Conservation (phyloP, 116 monocot species). For the Phalaenopsis hybrid region DNA sequence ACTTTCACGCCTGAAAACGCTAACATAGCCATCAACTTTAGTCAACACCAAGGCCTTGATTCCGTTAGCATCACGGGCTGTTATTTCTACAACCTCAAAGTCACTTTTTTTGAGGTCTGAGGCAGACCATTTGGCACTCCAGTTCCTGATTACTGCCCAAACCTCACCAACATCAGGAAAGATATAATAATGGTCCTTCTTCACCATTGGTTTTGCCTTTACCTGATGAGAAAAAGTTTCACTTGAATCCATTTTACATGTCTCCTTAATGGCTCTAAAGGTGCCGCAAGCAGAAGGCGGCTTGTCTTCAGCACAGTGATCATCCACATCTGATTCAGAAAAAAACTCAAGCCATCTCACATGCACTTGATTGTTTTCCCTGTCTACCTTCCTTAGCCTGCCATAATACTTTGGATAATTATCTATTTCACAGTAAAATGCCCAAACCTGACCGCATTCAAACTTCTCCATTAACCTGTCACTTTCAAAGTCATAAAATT, state of each 20-base stretch:
- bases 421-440: constrained; percentile 59
- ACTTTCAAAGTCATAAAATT: constrained; percentile 48
- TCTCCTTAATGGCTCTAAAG: constrained; percentile 31
- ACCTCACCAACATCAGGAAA: constrained; percentile 26
- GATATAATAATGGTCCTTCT: constrained; percentile 23
- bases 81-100: constrained; percentile 29
- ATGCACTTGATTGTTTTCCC: constrained; percentile 19
- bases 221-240: constrained; percentile 67
- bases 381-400: constrained; percentile 43
- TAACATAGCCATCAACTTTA: constrained; percentile 18
- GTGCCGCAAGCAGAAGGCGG: constrained; percentile 57
- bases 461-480: constrained; percentile 35
- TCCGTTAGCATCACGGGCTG: not conserved
- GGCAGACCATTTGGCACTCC: constrained; percentile 21
- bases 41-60: constrained; percentile 13
- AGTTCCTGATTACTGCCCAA: constrained; percentile 45
- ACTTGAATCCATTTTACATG: constrained; percentile 11
- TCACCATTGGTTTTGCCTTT: constrained; percentile 8
- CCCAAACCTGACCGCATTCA: constrained; percentile 69
- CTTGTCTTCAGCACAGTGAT: constrained; percentile 20
- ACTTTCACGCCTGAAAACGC: constrained; percentile 24
- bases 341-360: constrained; percentile 60
- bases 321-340: constrained; percentile 20
- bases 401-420: constrained; percentile 54
- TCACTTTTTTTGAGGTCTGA: constrained; percentile 20